Percentiles rank a stretch among this genome's conserved stretches.
Conservation (phyloP, 1,284 basidiomycete species). For the Ganoderma sinense region DNA sequence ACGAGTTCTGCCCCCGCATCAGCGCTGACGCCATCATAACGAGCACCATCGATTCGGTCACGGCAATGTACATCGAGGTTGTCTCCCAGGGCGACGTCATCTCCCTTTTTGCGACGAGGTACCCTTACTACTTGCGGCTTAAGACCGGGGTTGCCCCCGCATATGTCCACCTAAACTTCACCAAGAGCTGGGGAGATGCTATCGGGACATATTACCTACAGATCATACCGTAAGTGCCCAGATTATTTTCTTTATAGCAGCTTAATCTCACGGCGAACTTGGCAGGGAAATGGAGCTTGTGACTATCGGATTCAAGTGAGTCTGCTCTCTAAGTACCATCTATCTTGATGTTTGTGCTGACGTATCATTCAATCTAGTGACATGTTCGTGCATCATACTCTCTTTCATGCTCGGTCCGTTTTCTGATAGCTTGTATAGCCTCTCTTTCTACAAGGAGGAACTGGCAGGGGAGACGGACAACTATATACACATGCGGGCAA, state of each 20-base stretch:
- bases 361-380: conserved; percentile 14
- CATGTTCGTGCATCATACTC: conserved; percentile 13
- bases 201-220: conserved; percentile 23
- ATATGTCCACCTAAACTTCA: conserved; percentile 25
- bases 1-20: conserved; percentile 24
- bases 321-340: neutral
- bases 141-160: conserved; percentile 25
- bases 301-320: conserved; percentile 25
- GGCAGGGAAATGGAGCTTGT: conserved; percentile 24
- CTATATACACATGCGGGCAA: conserved; percentile 24
- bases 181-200: conserved; percentile 19
- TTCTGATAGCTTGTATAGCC: neutral
- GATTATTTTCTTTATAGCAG: neutral
- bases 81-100: conserved; percentile 14
- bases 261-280: neutral
- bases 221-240: conserved; percentile 21
- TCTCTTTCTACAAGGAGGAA: conserved; percentile 32
- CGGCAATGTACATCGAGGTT: conserved; percentile 24
- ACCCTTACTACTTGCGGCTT: conserved; percentile 24
- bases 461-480: conserved; percentile 25
- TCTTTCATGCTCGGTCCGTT: neutral
- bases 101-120: conserved; percentile 22
- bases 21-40: conserved; percentile 24
- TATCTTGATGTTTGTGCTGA: neutral
- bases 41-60: conserved; percentile 26